A percentile compares a stretch with the other conserved stretches of the same genome.
phyloP scores from a whole-genome alignment of 352 stramenopile genomes.

The Globisporangium mamillatum region DNA sequence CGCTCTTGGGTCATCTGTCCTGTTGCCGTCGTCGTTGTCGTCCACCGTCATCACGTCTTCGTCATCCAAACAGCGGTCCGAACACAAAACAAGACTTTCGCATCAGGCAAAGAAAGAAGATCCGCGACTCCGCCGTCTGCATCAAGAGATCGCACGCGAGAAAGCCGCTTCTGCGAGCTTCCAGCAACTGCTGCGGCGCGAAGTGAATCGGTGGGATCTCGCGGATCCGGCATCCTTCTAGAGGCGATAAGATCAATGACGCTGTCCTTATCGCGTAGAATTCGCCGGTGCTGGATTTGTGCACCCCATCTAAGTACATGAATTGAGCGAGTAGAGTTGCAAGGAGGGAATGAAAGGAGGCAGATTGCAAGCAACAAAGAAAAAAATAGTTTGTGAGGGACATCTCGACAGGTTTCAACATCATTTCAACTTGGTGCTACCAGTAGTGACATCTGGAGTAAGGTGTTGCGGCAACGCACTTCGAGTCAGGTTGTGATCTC shows the following conservation, averaged over 20 bases:
- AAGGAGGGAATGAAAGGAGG: not conserved
- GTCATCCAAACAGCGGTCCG: not conserved
- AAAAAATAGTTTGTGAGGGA: not conserved
- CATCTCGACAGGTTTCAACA: not conserved
- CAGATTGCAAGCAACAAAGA: not conserved
- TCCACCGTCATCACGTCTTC: not conserved
- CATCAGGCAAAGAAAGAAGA: constrained; percentile 3
- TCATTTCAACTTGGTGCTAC: no score
- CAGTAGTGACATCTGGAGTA: no score
- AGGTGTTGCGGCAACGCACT: no score
- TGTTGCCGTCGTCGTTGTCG: not conserved
- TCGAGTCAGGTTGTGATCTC: no score
- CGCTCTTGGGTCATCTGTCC: not conserved
- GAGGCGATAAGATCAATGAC: not conserved
- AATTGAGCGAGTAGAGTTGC: not conserved
- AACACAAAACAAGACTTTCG: not conserved
- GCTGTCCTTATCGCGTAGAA: not conserved
- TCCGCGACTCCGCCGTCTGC: constrained; percentile 33
- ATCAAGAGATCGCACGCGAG: constrained; percentile 55
- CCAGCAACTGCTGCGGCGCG: constrained; percentile 57
- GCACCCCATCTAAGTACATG: not conserved
- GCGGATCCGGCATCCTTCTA: not conserved
- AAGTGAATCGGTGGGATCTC: constrained; percentile 40
- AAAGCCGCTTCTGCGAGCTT: constrained; percentile 41
- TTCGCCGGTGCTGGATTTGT: not conserved